Conservation (phyloP, 441 rosid species). For the Heliophila coronopifolia region DNA sequence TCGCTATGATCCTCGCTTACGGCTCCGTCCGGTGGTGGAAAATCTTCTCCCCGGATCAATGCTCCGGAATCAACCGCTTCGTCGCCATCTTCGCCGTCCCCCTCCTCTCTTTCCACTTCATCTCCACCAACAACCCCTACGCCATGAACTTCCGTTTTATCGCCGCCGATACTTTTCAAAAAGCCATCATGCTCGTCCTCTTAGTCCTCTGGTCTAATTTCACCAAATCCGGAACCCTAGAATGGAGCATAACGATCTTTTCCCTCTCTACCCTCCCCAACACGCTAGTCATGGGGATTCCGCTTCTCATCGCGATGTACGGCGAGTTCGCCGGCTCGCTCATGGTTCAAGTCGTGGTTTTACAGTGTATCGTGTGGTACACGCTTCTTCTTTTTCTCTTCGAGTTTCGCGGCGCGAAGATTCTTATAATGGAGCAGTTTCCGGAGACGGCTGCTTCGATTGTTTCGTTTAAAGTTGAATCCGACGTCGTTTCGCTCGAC, state of each 20-base stretch:
- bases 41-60: conserved; percentile 60
- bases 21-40: conserved; percentile 74
- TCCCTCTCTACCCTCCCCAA: conserved; percentile 57
- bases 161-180: conserved; percentile 64
- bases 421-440: conserved; percentile 58
- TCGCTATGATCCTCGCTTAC: conserved; percentile 64
- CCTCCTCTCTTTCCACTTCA: conserved; percentile 63
- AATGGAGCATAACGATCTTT: conserved; percentile 65
- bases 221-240: conserved; percentile 41
- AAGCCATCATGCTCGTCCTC: conserved; percentile 42
- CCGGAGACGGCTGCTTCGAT: conserved; percentile 64
- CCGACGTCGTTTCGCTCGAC: conserved; percentile 58
- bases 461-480: conserved; percentile 53
- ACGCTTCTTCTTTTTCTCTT: conserved; percentile 56
- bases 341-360: conserved; percentile 65
- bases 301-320: conserved; percentile 60
- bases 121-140: conserved; percentile 53
- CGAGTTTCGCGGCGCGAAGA: conserved; percentile 68
- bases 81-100: conserved; percentile 68
- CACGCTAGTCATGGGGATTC: conserved; percentile 70
- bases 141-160: conserved; percentile 54
- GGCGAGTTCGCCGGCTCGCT: conserved; percentile 41
- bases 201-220: conserved; percentile 49
- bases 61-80: conserved; percentile 69
- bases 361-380: conserved; percentile 75